Evolutionary conservation across 2,329 filamentous ascomycete species (phyloP), one percentile per base, ranked within the genome.

Genomic region (Sclerotinia nivalis): DNA sequence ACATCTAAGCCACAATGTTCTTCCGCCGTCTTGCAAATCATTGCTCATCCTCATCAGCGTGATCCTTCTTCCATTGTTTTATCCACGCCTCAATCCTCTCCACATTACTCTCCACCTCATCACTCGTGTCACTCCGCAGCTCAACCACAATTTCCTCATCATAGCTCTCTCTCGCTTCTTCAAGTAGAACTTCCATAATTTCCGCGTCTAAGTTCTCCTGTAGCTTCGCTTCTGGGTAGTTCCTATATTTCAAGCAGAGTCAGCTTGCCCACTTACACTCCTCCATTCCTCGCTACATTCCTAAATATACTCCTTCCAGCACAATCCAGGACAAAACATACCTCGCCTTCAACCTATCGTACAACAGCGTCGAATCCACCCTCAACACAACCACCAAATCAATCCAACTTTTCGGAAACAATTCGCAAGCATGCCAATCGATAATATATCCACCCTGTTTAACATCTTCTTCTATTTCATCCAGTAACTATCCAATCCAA

Each of bases 351-450:
- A 99, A 82, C 67, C 96, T 88, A 80, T 99, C 96, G 78, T 96
- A 98, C 3, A 97, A 86, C 20, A 91, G 83, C 28, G 87, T 88
- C 25, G 93, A 93, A 75, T 96, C 89, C 69, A 92, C 93, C 59
- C 96, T 86, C 73, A 99, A 81, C 69, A 99, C 96, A 7, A 98
- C 91, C 0, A 99, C 94, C 2, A 99, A 86, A 79, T 99, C 96
- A 78, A 99, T 91, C 93, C 94, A 96, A 77, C 91, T 91, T 79
- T 91, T 89, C 2, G 96, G 96, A 78, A 98, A 98, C 31, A 98
- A 82, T 77, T 98, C 96, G 82, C 95, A 98, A 2, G 94, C 95
- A 81, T 99, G 96, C 95, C 96, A 99, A 82, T 99, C 96, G 77
- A 99, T 91, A 75, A 99, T 89, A 80, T 89, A 92, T 28, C 96